Conservation (phyloP, 306 rosid species). For the Lotus japonicus region DNA sequence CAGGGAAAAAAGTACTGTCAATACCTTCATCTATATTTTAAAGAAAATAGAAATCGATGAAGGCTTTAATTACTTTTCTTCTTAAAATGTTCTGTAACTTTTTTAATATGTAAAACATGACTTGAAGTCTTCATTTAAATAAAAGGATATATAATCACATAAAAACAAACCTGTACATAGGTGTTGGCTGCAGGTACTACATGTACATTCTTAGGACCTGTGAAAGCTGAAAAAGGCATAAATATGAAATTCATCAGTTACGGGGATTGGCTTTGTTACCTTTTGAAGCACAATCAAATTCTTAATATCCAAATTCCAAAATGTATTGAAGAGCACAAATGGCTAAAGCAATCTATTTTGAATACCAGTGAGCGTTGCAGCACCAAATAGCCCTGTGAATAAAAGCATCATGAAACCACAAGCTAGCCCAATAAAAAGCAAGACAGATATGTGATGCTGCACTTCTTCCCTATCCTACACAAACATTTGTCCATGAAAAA, state of each 20-base stretch:
- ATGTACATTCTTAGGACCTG: slow-evolving; percentile 58
- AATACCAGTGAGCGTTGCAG: slow-evolving; percentile 67
- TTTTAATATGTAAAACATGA: background rate
- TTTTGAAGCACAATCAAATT: slow-evolving; percentile 12
- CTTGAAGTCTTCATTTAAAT: slow-evolving; percentile 4
- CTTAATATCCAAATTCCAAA: background rate
- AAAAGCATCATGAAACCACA: slow-evolving; percentile 80
- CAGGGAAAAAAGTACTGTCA: background rate
- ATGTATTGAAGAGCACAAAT: slow-evolving; percentile 13
- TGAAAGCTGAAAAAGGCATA: slow-evolving; percentile 58
- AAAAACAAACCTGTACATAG: slow-evolving; percentile 70
- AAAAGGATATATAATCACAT: background rate
- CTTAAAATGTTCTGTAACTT: background rate
- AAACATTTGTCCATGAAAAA: slow-evolving; percentile 3
- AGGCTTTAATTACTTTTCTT: slow-evolving; percentile 8
- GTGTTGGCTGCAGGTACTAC: slow-evolving; percentile 77
- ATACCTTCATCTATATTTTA: background rate
- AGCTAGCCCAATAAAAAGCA: slow-evolving; percentile 75
- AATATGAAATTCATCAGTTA: slow-evolving; percentile 29
- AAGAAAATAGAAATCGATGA: background rate
- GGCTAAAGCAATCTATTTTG: slow-evolving; percentile 15
- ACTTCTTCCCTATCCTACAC: slow-evolving; percentile 80
- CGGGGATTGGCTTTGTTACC: slow-evolving; percentile 18
- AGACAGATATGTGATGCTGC: slow-evolving; percentile 53
- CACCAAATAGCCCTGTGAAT: slow-evolving; percentile 65